Evolutionary conservation across 805 yeast genomes (phyloP).

Genomic region (Candida ascalaphidarum): DNA sequence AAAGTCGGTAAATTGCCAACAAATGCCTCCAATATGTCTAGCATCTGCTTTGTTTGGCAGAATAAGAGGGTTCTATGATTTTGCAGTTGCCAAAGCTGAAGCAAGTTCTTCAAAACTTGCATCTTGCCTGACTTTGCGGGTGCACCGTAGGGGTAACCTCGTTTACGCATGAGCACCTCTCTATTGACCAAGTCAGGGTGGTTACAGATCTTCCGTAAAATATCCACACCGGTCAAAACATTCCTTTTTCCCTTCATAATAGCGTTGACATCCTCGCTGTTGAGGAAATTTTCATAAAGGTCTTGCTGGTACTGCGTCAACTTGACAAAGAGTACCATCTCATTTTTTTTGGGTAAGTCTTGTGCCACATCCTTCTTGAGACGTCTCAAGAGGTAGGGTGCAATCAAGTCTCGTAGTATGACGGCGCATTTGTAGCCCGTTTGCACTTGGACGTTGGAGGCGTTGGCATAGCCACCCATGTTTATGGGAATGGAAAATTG

Average conservation of each 20-base stretch:
- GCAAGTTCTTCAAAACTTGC: conserved; percentile 73
- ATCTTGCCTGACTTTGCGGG: conserved; percentile 74
- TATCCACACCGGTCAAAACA: conserved; percentile 83
- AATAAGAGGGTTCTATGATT: conserved; percentile 78
- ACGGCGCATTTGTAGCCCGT: conserved; percentile 96
- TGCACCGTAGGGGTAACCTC: conserved; percentile 41
- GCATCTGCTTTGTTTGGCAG: conserved; percentile 91
- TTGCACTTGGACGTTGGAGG: conserved; percentile 91
- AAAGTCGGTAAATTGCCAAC: conserved; percentile 29
- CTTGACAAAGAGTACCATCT: conserved; percentile 88
- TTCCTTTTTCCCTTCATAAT: conserved; percentile 71
- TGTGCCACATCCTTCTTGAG: conserved; percentile 92
- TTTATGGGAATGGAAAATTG: conserved; percentile 92
- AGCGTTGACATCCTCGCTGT: conserved; percentile 65
- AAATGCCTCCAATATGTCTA: conserved; percentile 74
- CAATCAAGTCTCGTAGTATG: conserved; percentile 73
- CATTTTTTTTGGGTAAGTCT: conserved; percentile 87
- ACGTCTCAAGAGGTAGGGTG: conserved; percentile 82
- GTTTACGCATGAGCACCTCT: conserved; percentile 25
- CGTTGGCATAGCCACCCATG: conserved; percentile 97
- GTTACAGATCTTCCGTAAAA: conserved; percentile 85
- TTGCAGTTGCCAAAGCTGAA: conserved; percentile 69
- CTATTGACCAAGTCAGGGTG: conserved; percentile 79
- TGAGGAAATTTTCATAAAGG: conserved; percentile 65
- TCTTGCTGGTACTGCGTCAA: conserved; percentile 69